Percentiles rank a stretch among this genome's conserved stretches.
Conservation (phyloP, 495 filamentous ascomycete genomes). For the Xylaria nigripes region DNA sequence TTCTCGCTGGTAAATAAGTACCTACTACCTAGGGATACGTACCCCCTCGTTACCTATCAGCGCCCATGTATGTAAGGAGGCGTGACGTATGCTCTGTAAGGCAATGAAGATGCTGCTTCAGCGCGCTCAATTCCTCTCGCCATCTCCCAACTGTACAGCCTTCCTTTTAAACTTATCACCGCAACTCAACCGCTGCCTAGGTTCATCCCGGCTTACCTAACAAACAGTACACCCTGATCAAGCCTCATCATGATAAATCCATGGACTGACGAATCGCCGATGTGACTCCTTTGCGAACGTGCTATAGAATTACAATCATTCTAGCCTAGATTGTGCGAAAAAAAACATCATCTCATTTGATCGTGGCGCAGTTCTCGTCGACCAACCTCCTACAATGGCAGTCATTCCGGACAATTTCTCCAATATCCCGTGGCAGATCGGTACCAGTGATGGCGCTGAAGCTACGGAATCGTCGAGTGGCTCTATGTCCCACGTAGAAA, state of each 20-base stretch:
- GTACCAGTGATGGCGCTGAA: constrained; percentile 22
- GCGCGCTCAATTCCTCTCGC: neutral
- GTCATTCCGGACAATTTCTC: constrained; percentile 45
- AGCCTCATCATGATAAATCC: neutral
- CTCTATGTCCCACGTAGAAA: constrained; percentile 18
- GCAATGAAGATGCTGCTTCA: neutral
- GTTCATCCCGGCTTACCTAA: neutral
- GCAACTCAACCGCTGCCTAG: neutral
- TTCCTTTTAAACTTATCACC: neutral
- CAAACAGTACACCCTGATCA: neutral
- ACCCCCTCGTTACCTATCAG: neutral
- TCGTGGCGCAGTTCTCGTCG: neutral
- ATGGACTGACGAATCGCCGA: neutral
- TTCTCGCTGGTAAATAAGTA: too few relatives aligned
- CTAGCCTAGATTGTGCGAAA: neutral
- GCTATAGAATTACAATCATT: neutral
- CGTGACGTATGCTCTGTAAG: constrained; percentile 8
- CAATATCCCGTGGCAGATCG: constrained; percentile 42
- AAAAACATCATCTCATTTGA: neutral
- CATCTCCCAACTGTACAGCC: neutral
- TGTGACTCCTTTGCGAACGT: neutral
- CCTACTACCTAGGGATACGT: neutral
- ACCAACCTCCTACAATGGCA: constrained; percentile 26
- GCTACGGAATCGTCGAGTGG: constrained; percentile 15
- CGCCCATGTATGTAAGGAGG: neutral